These are phyloP conservation scores for Panaeolus papilionaceus DNA, from an alignment of 768 basidiomycete species.

Conservation along the genomic window DNA sequence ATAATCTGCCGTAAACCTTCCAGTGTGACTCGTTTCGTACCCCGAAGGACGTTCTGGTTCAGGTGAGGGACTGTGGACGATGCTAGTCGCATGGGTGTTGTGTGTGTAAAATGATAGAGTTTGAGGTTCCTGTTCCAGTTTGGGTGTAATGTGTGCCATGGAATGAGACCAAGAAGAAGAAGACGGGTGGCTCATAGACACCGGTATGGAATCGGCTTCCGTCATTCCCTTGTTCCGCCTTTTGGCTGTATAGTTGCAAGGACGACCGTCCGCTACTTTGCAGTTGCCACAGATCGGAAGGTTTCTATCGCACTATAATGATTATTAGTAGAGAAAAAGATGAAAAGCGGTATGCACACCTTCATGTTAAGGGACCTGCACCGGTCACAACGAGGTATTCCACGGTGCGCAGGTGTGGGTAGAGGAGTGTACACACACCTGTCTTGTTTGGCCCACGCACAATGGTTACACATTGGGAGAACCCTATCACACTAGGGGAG, in stretches of 20 bases:
- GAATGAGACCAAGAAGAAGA: slow-evolving; percentile 9
- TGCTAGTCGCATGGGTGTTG: slow-evolving; percentile 31
- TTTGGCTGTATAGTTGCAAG: slow-evolving; percentile 79
- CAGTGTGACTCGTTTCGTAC: slow-evolving; percentile 33
- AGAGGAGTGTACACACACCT: slow-evolving; percentile 78
- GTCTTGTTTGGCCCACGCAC: slow-evolving; percentile 65
- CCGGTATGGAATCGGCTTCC: slow-evolving; percentile 20
- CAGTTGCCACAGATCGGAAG: slow-evolving; percentile 77
- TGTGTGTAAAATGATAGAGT: slow-evolving; percentile 47
- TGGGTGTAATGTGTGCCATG: slow-evolving; percentile 16
- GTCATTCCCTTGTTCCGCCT: slow-evolving; percentile 42
- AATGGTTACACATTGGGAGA: slow-evolving; percentile 74
- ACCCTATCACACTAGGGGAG: slow-evolving; percentile 68
- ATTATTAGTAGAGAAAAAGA: slow-evolving; percentile 10
- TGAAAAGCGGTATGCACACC: slow-evolving; percentile 41
- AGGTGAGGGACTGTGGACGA: slow-evolving; percentile 12
- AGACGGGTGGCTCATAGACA: background rate
- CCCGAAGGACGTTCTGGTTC: slow-evolving; percentile 23
- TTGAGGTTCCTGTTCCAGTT: slow-evolving; percentile 9
- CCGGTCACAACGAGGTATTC: slow-evolving; percentile 75
- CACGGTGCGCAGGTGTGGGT: slow-evolving; percentile 77
- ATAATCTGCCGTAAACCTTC: slow-evolving; percentile 39
- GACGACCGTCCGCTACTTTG: slow-evolving; percentile 52
- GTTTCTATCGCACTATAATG: slow-evolving; percentile 69
- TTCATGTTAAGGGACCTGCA: slow-evolving; percentile 73